Base-by-base conservation (phyloP, 2,329 filamentous ascomycete genomes). In the Metarhizium anisopliae region DNA sequence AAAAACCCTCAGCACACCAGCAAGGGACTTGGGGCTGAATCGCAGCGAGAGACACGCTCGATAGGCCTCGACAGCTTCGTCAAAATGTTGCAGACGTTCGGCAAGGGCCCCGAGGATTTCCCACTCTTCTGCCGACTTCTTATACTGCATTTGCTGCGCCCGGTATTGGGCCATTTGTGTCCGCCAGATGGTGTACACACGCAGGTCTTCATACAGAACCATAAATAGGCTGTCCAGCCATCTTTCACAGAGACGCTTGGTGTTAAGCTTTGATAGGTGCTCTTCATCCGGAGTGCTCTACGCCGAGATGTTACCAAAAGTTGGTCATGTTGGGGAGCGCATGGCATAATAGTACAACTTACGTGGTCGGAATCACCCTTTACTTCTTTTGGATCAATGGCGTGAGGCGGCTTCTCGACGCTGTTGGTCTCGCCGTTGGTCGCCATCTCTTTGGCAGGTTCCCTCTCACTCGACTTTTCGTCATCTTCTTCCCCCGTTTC, bases 221-320 rank as follows among this genome's bases (percentile, higher is more conserved):
- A 99, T 99, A 76, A 99, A 99, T 25, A 99, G 80, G 65, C 95
- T 97, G 72, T 99, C 94, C 2, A 99, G 81, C 94, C 94, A 99
- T 63, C 94, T 85, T 72, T 99, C 94, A 67, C 94, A 99, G 1
- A 99, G 82, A 1, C 94, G 87, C 75, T 99, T 99, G 72, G 96
- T 96, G 69, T 95, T 94, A 67, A 99, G 90, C 63, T 93, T 89
- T 6, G 91, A 92, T 63, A 95, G 88, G 62, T 89, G 80, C 56
- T 86, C 82, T 61, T 90, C 85, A 6, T 83, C 81, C 32, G 82
- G 78, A 57, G 85, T 79, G 16, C 75, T 75, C 85, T 89, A 62
- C 10, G 25, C n/a, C 38, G 35, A 29, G 13, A 30, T 49, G 51
- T 53, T 40, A 52, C 45, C 25, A 25, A 25, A 25, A 25, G 25